phyloP scores from a whole-genome alignment of 805 yeast species.

The Saccharomycopsis fodiens region DNA sequence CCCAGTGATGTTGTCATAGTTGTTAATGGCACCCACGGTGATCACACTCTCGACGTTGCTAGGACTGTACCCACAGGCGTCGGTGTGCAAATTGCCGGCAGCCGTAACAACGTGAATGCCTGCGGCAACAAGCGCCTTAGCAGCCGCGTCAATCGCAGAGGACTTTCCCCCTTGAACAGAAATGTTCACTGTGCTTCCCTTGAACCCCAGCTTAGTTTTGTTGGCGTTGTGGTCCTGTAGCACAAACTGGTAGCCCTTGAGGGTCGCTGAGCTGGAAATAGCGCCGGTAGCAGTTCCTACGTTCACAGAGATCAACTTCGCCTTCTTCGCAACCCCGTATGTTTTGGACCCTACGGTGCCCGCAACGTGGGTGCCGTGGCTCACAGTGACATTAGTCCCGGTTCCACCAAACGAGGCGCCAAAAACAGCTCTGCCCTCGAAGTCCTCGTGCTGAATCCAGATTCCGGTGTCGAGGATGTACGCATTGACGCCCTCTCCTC shows the following conservation, averaged over 20 bases:
- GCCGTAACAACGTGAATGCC: constrained; percentile 57
- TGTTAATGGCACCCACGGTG: constrained; percentile 44
- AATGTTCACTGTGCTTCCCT: constrained; percentile 57
- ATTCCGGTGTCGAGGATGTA: constrained; percentile 90
- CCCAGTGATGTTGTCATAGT: constrained; percentile 38
- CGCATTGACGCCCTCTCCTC: constrained; percentile 48
- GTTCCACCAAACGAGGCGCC: constrained; percentile 73
- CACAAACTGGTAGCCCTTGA: constrained; percentile 79
- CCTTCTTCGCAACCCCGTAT: constrained; percentile 77
- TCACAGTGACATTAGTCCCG: constrained; percentile 76
- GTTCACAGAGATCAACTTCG: constrained; percentile 73
- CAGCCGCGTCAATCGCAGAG: constrained; percentile 48
- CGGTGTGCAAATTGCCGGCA: constrained; percentile 54
- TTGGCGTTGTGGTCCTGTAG: constrained; percentile 45
- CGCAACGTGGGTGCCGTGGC: constrained; percentile 95
- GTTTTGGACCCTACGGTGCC: constrained; percentile 79
- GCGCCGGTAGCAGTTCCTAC: constrained; percentile 77
- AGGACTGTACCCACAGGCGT: constrained; percentile 53
- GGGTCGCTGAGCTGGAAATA: constrained; percentile 75
- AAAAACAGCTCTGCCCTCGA: constrained; percentile 79
- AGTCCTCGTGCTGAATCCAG: constrained; percentile 64
- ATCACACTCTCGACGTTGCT: constrained; percentile 46
- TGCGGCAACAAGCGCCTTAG: constrained; percentile 48
- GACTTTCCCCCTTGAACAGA: constrained; percentile 55
- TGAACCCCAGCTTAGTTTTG: constrained; percentile 54